Base-by-base conservation (phyloP, 2,329 filamentous ascomycete genomes). In the Penicillium oxalicum region DNA sequence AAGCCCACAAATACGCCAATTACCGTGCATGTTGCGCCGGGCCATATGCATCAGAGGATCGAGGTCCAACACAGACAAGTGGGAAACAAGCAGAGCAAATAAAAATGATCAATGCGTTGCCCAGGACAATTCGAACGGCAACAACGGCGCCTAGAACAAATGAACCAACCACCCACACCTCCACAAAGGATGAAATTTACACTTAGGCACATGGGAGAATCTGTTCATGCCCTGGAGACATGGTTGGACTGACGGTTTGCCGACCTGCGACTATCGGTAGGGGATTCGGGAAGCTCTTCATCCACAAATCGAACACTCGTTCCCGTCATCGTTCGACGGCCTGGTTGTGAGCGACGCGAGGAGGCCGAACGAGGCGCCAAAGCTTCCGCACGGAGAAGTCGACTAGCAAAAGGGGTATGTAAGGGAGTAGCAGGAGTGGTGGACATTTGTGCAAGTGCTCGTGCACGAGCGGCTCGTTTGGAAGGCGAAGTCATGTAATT, bases 401-500 rank as follows among this genome's bases (percentile, higher is more conserved):
- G 63, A 47, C 62, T 66, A 40, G 71, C 69, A 48, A 74, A 74
- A 11, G 72, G 71, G 26, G 71, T 73, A 26, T 69, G 65, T 28
- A 70, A 53, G 11, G 71, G 71, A 4, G 71, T 74, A 36, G 69
- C 67, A 13, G 72, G 71, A 4, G 72, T 74, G n/a, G 70, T 74
- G 2, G 72, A 74, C 39, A 66, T 56, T 49, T 71, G 66, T 9
- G 69, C 66, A 42, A 74, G 54, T 26, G 64, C 64, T 53, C 64
- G 67, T 8, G 71, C 71, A 33, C 71, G 64, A 18, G 71, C 70
- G 33, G 71, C 71, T 47, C 71, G 64, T 55, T 72, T 74, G 24
- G 73, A 74, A n/a, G 73, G 73, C 3, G 72, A 74, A 37, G 61
- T 68, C 50, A 74, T 50, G 54, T 71, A 72, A 45, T 64, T 72